A percentile compares a stretch with the other conserved stretches of the same genome.
Conservation (phyloP, 441 rosid genomes). For the Pelargonium australe region DNA sequence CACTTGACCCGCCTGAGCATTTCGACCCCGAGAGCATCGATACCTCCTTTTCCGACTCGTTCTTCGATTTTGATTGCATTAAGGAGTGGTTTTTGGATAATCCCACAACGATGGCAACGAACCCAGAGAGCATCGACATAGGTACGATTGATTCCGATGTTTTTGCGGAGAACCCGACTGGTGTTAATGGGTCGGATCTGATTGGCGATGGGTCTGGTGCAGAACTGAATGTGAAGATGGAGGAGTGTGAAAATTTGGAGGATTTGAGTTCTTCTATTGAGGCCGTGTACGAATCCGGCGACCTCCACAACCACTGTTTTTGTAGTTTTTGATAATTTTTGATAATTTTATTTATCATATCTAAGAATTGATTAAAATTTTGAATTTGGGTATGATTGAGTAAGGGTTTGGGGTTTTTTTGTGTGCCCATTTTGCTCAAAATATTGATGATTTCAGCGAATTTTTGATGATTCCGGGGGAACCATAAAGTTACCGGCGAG, state of each 20-base stretch:
- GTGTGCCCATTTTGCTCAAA: no score
- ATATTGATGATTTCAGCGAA: no score
- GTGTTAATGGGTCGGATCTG: slow-evolving; percentile 8
- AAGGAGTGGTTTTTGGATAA: slow-evolving; percentile 43
- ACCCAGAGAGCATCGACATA: slow-evolving; percentile 18
- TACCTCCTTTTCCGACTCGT: slow-evolving; percentile 39
- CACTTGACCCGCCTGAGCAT: background rate
- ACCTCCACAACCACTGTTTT: no score
- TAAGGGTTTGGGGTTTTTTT: no score
- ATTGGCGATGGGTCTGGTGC: slow-evolving; percentile 9
- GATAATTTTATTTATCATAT: no score
- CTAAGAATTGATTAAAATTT: no score
- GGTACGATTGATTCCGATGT: slow-evolving; percentile 24
- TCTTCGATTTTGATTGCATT: slow-evolving; percentile 56
- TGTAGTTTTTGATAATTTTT: no score
- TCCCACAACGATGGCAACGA: slow-evolving; percentile 9
- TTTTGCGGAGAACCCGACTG: slow-evolving; percentile 14
- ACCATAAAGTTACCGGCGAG: no score
- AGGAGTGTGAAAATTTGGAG: slow-evolving; percentile 23
- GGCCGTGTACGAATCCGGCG: no score
- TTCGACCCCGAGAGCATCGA: slow-evolving; percentile 22
- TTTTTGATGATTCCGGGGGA: no score
- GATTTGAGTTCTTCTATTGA: slow-evolving; percentile 39
- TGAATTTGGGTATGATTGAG: no score
- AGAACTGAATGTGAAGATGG: slow-evolving; percentile 29